These are phyloP conservation scores for Dendrobium huoshanense DNA, from an alignment of 106 monocot species.

Conservation along the genomic window DNA sequence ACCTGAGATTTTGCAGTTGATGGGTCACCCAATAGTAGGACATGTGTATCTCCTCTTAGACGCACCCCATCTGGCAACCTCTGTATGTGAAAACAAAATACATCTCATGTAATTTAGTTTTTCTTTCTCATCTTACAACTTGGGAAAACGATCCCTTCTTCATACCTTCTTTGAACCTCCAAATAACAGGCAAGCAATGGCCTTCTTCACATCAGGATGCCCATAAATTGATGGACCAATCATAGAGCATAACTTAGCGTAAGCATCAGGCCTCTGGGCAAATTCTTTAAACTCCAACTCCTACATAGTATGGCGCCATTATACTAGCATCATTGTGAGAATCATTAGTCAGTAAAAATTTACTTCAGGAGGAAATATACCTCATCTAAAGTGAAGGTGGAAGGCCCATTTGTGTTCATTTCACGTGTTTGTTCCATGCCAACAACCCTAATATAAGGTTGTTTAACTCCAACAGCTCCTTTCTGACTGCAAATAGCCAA, in stretches of 20 bases:
- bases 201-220: slow-evolving; percentile 93
- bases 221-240: slow-evolving; percentile 97
- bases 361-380: slow-evolving; percentile 14
- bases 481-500: slow-evolving; percentile 56
- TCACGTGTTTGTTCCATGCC: slow-evolving; percentile 91
- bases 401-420: slow-evolving; percentile 62
- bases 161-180: slow-evolving; percentile 94
- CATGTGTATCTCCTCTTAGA: slow-evolving; percentile 96
- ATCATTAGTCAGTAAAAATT: not conserved
- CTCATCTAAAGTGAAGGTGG: slow-evolving; percentile 80
- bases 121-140: not conserved
- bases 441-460: slow-evolving; percentile 95
- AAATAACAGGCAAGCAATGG: slow-evolving; percentile 86
- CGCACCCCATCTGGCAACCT: slow-evolving; percentile 88
- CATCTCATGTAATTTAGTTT: not conserved
- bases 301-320: slow-evolving; percentile 17
- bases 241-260: slow-evolving; percentile 71
- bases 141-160: not conserved
- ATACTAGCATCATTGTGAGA: not conserved
- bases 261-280: slow-evolving; percentile 91
- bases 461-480: slow-evolving; percentile 91
- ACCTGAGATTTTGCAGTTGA: slow-evolving; percentile 99
- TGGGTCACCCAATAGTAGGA: slow-evolving; percentile 89
- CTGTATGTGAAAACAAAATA: slow-evolving; percentile 28
- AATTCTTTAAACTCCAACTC: slow-evolving; percentile 88